Evolutionary conservation across 2,329 filamentous ascomycete genomes (phyloP), one percentile per base, ranked within the genome.

Genomic region (Penicillium corylophilum): DNA sequence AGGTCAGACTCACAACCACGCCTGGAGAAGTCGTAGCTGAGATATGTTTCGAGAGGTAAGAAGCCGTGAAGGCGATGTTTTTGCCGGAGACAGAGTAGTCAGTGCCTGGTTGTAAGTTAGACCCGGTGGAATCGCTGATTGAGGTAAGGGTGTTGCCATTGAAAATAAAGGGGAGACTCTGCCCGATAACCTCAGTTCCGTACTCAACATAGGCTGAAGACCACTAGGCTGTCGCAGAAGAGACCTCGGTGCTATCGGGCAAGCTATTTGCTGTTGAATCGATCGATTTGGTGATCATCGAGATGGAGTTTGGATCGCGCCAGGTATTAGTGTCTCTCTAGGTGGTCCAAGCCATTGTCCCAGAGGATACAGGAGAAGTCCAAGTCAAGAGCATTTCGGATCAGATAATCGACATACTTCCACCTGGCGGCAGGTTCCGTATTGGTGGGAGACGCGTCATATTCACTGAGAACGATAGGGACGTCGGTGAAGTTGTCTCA

Each of bases 391-490:
- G 79, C 77, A 0, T 74, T 77, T 24, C 75, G 75, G 18, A 78
- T 65, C 47, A 85, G 71, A 52, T 76, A 74, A 63, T 85, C 81
- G 47, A 77, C 79, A 62, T 82, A 85, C 50, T 78, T 79, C 78
- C 82, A 84, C 41, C 81, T 72, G 1, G 78, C 81, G 0, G 79
- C 79, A 0, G 77, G 74, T 62, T 86, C 83, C 1, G 78, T 79
- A 44, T 74, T 74, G 1, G 69, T 64, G 3, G 75, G 74, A 0
- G 75, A 79, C 1, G 79, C 77, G 51, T 79, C 76, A 66, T 78
- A 85, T 68, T 86, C 82, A 10, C 83, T 82, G 12, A 85, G 74
- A 2, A 85, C 64, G 2, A 84, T 68, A 0, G 82, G 82, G 1
- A 84, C 68, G 31, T 77, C 71, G 2, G 77, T 79, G 59, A 84